Evolutionary conservation across 1,284 basidiomycete genomes (phyloP).

Genomic region (Cutaneotrichosporon sp.): DNA sequence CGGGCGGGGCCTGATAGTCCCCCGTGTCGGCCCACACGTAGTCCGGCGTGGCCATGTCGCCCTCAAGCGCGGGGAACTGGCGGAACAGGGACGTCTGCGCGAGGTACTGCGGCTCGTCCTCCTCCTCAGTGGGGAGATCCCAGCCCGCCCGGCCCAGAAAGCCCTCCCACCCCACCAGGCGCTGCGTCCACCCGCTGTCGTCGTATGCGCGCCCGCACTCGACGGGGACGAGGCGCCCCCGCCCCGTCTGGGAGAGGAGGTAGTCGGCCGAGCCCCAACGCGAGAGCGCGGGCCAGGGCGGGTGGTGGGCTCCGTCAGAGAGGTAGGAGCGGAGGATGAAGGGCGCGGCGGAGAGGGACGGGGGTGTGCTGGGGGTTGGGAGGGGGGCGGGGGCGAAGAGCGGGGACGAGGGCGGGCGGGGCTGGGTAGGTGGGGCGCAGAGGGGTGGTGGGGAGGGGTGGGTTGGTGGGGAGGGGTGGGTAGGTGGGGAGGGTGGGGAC

Average conservation of each 20-base stretch:
- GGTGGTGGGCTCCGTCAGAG: conserved; percentile 67
- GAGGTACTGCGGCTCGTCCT: conserved; percentile 65
- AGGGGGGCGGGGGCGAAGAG: conserved; percentile 43
- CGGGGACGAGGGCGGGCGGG: neutral
- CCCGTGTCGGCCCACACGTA: conserved; percentile 69
- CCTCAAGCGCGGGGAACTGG: conserved; percentile 76
- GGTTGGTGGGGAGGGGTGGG: neutral
- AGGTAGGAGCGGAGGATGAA: conserved; percentile 70
- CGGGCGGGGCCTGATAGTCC: conserved; percentile 65
- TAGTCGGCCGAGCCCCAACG: conserved; percentile 72
- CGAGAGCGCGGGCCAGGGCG: conserved; percentile 58
- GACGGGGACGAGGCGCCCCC: conserved; percentile 81
- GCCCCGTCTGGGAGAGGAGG: conserved; percentile 67
- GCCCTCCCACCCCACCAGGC: conserved; percentile 72
- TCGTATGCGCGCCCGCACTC: conserved; percentile 88
- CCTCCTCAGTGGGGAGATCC: conserved; percentile 30
- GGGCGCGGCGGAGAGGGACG: conserved; percentile 61
- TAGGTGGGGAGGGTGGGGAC: neutral
- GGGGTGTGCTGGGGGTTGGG: conserved; percentile 41
- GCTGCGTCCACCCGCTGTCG: conserved; percentile 76
- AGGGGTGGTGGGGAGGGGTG: conserved; percentile 6
- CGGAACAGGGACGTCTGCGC: conserved; percentile 84
- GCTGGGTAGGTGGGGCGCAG: neutral
- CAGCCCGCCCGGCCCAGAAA: conserved; percentile 66
- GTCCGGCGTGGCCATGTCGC: conserved; percentile 79